Evolutionary conservation across 495 filamentous ascomycete species (phyloP).

Genomic region (Podospora appendiculata): DNA sequence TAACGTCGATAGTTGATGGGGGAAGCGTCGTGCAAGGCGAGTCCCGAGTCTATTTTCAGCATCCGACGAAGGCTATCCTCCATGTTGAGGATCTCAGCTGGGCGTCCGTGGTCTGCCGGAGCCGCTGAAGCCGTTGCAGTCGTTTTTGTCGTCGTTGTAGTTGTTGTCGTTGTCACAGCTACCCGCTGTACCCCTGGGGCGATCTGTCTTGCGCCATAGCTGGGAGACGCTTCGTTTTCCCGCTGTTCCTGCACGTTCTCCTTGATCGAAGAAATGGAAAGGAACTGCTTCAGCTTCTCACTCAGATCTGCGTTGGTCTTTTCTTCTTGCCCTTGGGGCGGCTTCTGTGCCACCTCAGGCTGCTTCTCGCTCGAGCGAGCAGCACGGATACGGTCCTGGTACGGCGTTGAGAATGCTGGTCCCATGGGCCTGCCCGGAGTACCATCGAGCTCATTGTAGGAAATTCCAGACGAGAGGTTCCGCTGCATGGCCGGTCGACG

Average conservation of each 20-base stretch:
- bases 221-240: too few species aligned
- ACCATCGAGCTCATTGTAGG: constrained; percentile 59
- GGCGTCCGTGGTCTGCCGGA: constrained; percentile 2
- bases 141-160: neutral
- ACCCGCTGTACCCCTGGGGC: too few species aligned
- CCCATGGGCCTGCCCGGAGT: constrained; percentile 43
- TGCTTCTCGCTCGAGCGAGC: constrained; percentile 27
- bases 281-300: constrained; percentile 25
- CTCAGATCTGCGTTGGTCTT: constrained; percentile 10
- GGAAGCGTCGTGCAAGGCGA: constrained; percentile 6
- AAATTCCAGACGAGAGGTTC: constrained; percentile 46
- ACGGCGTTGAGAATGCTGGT: constrained; percentile 61
- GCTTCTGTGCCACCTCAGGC: neutral
- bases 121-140: neutral
- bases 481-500: constrained; percentile 20
- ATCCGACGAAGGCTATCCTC: constrained; percentile 43
- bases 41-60: constrained; percentile 33
- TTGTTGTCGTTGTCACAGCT: too few species aligned
- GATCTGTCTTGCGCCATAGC: too few species aligned
- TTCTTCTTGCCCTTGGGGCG: constrained; percentile 7
- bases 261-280: constrained; percentile 11
- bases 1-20: constrained; percentile 17
- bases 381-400: constrained; percentile 56
- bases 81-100: constrained; percentile 32
- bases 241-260: too few species aligned